A percentile compares a stretch with the other conserved stretches of the same genome.
Evolutionary conservation across 352 stramenopile genomes (phyloP).

Genomic region (Phytopythium montanum): DNA sequence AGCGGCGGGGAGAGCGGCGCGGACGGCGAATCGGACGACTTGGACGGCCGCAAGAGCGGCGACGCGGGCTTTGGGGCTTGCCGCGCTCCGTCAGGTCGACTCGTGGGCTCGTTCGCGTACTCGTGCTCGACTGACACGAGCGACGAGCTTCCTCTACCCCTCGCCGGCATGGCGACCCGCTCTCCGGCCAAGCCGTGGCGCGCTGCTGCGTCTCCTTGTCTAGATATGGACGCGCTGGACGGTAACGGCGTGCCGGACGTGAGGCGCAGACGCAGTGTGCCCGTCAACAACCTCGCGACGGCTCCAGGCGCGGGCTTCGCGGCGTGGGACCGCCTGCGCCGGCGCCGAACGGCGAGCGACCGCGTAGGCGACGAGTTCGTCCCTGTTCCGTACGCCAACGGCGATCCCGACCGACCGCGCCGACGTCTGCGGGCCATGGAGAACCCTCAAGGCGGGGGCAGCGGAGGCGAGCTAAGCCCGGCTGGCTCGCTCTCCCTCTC

Average conservation of each 20-base stretch:
- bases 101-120: conserved; percentile 47
- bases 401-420: background rate
- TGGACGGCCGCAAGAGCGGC: conserved; percentile 10
- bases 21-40: background rate
- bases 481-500: conserved; percentile 13
- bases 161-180: background rate
- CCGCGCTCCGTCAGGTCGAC: background rate
- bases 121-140: conserved; percentile 72
- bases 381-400: conserved; percentile 22
- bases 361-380: conserved; percentile 30
- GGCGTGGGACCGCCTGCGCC: conserved; percentile 43
- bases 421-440: conserved; percentile 13
- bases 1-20: conserved; percentile 15
- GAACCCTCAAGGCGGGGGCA: conserved; percentile 34
- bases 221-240: background rate
- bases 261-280: background rate
- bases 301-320: conserved; percentile 25
- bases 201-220: background rate
- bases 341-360: background rate
- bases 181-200: background rate
- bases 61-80: background rate
- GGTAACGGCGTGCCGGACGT: background rate
- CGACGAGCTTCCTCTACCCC: conserved; percentile 29
- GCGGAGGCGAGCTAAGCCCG: conserved; percentile 20
- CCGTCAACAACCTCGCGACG: background rate